Conservation (phyloP, 176 grass and related monocot genomes). For the Musa troglodytarum region DNA sequence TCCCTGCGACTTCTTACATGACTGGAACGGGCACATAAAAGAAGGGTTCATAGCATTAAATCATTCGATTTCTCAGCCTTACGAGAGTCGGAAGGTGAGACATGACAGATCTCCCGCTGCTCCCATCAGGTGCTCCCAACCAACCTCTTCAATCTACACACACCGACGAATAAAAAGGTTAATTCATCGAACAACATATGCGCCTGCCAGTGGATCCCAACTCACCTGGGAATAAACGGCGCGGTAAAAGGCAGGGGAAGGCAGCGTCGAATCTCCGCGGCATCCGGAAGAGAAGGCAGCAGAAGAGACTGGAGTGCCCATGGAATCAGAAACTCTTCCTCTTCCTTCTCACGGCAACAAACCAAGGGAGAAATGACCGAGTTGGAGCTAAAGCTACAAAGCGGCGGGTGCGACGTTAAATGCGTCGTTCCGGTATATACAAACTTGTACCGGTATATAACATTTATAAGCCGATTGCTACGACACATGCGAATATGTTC, state of each 20-base stretch:
- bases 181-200: constrained; percentile 36
- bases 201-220: not conserved
- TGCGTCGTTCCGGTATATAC: too few species aligned
- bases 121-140: constrained; percentile 46
- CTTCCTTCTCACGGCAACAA: too few species aligned
- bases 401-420: too few species aligned
- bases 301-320: not conserved
- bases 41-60: not conserved
- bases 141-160: constrained; percentile 58
- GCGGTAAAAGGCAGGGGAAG: constrained; percentile 8
- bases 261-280: not conserved
- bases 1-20: too few species aligned
- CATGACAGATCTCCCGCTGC: constrained; percentile 42
- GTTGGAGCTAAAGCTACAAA: too few species aligned
- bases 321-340: not conserved
- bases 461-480: too few species aligned
- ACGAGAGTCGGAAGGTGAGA: constrained; percentile 35
- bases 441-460: too few species aligned
- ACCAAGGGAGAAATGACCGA: too few species aligned
- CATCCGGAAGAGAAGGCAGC: not conserved
- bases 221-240: constrained; percentile 5
- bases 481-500: too few species aligned
- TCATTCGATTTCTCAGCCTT: not conserved
- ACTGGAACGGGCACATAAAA: too few species aligned
- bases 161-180: not conserved